Percentiles rank a stretch among this genome's conserved stretches.
Conservation (phyloP, 1,284 basidiomycete genomes). For the Malassezia yamatoensis region DNA sequence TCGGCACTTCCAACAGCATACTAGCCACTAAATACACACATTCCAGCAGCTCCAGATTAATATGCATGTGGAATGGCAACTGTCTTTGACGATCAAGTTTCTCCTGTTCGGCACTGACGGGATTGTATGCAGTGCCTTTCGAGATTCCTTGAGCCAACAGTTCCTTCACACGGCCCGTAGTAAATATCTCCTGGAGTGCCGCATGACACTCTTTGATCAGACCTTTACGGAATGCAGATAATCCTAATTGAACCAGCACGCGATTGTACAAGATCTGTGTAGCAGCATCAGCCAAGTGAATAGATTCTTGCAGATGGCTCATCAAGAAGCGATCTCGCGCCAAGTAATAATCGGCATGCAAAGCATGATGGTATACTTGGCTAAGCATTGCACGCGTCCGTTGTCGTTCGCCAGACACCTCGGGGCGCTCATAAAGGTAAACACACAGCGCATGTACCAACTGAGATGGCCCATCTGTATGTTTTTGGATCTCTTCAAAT, state of each 20-base stretch:
- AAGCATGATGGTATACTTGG: constrained; percentile 84
- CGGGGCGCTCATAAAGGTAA: constrained; percentile 73
- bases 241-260: constrained; percentile 88
- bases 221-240: constrained; percentile 91
- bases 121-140: constrained; percentile 67
- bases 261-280: constrained; percentile 98
- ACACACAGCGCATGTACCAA: constrained; percentile 83
- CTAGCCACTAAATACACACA: constrained; percentile 94
- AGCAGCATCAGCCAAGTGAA: constrained; percentile 86
- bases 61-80: constrained; percentile 99
- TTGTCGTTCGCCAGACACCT: constrained; percentile 66
- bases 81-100: constrained; percentile 89
- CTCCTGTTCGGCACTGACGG: constrained; percentile 83
- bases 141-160: constrained; percentile 92
- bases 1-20: constrained; percentile 95
- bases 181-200: constrained; percentile 88
- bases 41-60: constrained; percentile 94
- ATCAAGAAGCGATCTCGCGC: constrained; percentile 97
- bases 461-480: constrained; percentile 52
- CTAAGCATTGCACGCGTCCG: constrained; percentile 92
- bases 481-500: constrained; percentile 21
- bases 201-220: constrained; percentile 87
- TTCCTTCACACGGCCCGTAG: constrained; percentile 88
- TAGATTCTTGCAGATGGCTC: constrained; percentile 95
- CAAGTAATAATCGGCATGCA: constrained; percentile 92